Percentiles rank a stretch among this genome's conserved stretches.
Evolutionary conservation across 768 basidiomycete genomes (phyloP).

Genomic region (Obba rivulosa): DNA sequence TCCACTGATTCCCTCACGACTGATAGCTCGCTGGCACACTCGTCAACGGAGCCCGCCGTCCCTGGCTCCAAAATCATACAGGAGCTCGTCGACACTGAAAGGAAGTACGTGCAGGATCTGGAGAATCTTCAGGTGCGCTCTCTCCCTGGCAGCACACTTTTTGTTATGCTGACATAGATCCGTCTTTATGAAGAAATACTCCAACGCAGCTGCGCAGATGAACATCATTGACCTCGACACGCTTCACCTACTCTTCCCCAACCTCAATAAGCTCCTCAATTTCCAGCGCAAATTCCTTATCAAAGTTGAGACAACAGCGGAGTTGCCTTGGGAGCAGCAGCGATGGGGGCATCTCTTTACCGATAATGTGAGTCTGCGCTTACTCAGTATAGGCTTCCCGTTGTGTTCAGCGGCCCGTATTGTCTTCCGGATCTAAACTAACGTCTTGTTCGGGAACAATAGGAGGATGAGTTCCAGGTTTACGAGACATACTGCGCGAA

Average conservation of each 20-base stretch:
- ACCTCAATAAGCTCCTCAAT: conserved; percentile 90
- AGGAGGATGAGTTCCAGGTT: conserved; percentile 91
- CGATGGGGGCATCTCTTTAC: conserved; percentile 85
- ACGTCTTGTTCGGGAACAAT: conserved; percentile 36
- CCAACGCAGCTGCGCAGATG: conserved; percentile 73
- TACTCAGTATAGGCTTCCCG: conserved; percentile 37
- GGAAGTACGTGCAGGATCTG: conserved; percentile 94
- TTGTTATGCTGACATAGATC: no score
- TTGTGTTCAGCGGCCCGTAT: conserved; percentile 34
- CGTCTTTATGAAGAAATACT: conserved; percentile 69
- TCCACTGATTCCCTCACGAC: conserved; percentile 52
- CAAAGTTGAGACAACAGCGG: conserved; percentile 80
- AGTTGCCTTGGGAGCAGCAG: conserved; percentile 77
- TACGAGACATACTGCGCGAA: conserved; percentile 95
- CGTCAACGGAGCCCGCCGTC: conserved; percentile 41
- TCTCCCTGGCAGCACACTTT: no score
- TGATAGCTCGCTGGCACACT: conserved; percentile 33
- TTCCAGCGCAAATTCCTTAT: conserved; percentile 95
- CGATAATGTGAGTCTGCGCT: conserved; percentile 60
- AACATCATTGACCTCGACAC: conserved; percentile 91
- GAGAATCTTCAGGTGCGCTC: conserved; percentile 87
- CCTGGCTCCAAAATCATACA: conserved; percentile 70
- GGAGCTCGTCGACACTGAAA: conserved; percentile 93
- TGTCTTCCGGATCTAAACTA: conserved; percentile 26
- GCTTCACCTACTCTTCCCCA: conserved; percentile 92